A percentile compares a stretch with the other conserved stretches of the same genome.
Evolutionary conservation across 148 eudicot genomes (phyloP).

Genomic region (Pharnaceum exiguum): DNA sequence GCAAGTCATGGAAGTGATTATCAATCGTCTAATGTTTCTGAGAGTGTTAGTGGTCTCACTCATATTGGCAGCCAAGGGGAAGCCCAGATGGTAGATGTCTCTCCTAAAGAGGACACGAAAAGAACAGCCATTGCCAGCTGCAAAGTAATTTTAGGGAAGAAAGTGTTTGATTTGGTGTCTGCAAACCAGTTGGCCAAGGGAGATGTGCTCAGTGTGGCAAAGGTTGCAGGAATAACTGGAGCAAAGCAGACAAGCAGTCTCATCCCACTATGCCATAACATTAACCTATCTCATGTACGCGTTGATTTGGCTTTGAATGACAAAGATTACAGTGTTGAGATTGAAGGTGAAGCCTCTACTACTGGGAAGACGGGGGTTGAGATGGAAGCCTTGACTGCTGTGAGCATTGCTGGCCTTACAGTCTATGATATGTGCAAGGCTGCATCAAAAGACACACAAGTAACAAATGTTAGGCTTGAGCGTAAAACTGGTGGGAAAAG

Average conservation of each 20-base stretch:
- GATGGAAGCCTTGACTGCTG: slow-evolving; percentile 96
- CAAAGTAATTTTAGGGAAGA: slow-evolving; percentile 71
- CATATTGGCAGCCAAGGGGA: slow-evolving; percentile 69
- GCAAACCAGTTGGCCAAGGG: slow-evolving; percentile 83
- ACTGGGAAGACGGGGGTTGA: slow-evolving; percentile 95
- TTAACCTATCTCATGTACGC: slow-evolving; percentile 57
- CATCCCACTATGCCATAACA: slow-evolving; percentile 91
- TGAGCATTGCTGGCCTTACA: slow-evolving; percentile 74
- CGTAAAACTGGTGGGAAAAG: slow-evolving; percentile 73
- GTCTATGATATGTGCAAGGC: slow-evolving; percentile 99
- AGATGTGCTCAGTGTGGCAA: slow-evolving; percentile 84
- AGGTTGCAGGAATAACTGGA: slow-evolving; percentile 75
- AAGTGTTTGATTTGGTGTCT: slow-evolving; percentile 74
- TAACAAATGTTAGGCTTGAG: slow-evolving; percentile 64
- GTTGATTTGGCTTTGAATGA: slow-evolving; percentile 58
- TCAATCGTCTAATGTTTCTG: slow-evolving; percentile 19
- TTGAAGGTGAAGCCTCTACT: slow-evolving; percentile 73
- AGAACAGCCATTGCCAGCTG: slow-evolving; percentile 81
- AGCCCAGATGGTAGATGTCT: slow-evolving; percentile 93
- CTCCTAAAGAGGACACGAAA: slow-evolving; percentile 63
- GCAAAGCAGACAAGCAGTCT: slow-evolving; percentile 86
- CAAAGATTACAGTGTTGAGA: slow-evolving; percentile 51
- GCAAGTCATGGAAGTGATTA: slow-evolving; percentile 29
- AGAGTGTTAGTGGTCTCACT: slow-evolving; percentile 30
- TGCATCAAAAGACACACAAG: slow-evolving; percentile 72